Conservation (phyloP, 352 stramenopile genomes). For the Globisporangium orthogonon region DNA sequence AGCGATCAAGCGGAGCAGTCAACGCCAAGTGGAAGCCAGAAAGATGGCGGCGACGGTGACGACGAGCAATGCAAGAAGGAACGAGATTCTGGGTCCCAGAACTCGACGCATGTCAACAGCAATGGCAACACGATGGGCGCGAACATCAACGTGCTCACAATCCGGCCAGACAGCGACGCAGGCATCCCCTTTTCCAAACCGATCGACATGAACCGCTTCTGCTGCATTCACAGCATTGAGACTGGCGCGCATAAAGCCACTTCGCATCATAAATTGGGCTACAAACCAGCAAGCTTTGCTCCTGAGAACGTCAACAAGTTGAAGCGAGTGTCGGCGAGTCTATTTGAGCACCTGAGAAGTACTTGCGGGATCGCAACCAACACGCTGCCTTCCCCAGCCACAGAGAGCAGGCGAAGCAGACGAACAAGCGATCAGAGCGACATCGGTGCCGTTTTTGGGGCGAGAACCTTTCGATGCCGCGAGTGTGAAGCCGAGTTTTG, state of each 20-base stretch:
- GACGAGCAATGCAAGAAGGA: slow-evolving; percentile 13
- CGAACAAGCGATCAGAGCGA: slow-evolving; percentile 7
- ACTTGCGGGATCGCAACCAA: slow-evolving; percentile 22
- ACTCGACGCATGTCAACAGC: not conserved
- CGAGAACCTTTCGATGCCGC: slow-evolving; percentile 35
- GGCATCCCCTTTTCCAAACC: slow-evolving; percentile 49
- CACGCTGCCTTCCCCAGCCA: slow-evolving; percentile 3
- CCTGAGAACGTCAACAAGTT: slow-evolving; percentile 44
- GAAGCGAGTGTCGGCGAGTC: slow-evolving; percentile 49
- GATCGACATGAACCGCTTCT: slow-evolving; percentile 41
- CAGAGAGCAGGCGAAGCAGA: not conserved
- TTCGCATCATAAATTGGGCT: not conserved
- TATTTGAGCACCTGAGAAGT: slow-evolving; percentile 40
- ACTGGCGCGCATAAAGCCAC: slow-evolving; percentile 4
- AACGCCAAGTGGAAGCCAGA: slow-evolving; percentile 1
- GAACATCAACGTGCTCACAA: not conserved
- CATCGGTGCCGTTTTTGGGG: slow-evolving; percentile 27
- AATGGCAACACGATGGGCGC: not conserved
- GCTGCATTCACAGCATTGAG: slow-evolving; percentile 35
- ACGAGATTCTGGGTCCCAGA: not conserved
- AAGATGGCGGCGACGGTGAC: slow-evolving; percentile 7
- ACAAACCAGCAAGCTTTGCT: slow-evolving; percentile 23
- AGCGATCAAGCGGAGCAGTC: slow-evolving; percentile 5
- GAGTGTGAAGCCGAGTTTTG: slow-evolving; percentile 41
- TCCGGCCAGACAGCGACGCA: slow-evolving; percentile 13